Conservation (phyloP, 108 stramenopile species). For the Nitzschia sp. region DNA sequence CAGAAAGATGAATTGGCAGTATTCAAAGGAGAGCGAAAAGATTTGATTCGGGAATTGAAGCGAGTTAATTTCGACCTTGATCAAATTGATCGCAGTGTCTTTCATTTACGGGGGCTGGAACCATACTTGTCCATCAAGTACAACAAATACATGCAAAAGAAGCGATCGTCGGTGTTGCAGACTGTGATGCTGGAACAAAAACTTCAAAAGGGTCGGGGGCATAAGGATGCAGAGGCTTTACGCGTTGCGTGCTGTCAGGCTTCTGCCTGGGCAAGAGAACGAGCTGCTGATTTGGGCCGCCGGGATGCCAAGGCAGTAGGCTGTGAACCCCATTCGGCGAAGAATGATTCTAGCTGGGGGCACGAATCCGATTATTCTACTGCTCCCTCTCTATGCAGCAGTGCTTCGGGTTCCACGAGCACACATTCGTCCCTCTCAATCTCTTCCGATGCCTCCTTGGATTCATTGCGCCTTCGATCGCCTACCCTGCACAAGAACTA, state of each 20-base stretch:
- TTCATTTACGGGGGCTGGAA: slow-evolving; percentile 32
- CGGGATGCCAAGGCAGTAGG: slow-evolving; percentile 22
- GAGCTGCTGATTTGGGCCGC: slow-evolving; percentile 20
- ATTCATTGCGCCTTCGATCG: slow-evolving; percentile 9
- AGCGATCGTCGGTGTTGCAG: slow-evolving; percentile 24
- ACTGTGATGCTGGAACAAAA: slow-evolving; percentile 24
- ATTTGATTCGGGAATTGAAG: slow-evolving; percentile 11
- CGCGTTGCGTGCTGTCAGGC: slow-evolving; percentile 10
- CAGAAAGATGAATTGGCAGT: slow-evolving; percentile 24
- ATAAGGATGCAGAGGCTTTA: slow-evolving; percentile 2
- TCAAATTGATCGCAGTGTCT: slow-evolving; percentile 12
- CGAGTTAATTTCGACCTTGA: slow-evolving; percentile 22
- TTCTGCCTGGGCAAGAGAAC: slow-evolving; percentile 20
- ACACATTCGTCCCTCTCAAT: not conserved
- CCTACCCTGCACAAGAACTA: not conserved
- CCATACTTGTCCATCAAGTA: slow-evolving; percentile 23
- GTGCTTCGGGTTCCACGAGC: slow-evolving; percentile 1
- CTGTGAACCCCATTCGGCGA: not conserved
- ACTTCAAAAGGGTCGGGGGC: slow-evolving; percentile 2
- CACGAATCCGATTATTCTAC: slow-evolving; percentile 12
- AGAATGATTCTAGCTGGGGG: not conserved
- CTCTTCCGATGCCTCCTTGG: slow-evolving; percentile 7
- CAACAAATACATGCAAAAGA: slow-evolving; percentile 22
- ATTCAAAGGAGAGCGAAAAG: slow-evolving; percentile 27
- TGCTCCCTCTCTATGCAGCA: slow-evolving; percentile 12